These are phyloP conservation scores for Trichoderma pleuroti DNA, from an alignment of 2,329 filamentous ascomycete species.

Conservation along the genomic window DNA sequence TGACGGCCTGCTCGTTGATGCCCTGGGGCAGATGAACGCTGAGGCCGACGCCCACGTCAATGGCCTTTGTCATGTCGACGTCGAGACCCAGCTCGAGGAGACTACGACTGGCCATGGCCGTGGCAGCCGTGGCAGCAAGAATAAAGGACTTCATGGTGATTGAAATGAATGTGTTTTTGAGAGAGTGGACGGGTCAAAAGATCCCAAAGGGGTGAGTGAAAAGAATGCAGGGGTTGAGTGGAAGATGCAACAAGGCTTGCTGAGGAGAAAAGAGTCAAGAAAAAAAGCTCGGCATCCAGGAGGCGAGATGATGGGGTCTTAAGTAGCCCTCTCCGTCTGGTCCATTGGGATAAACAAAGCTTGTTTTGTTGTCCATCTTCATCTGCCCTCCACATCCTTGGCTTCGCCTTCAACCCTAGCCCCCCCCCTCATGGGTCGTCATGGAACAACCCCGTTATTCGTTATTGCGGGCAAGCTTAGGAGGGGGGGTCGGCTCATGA, in stretches of 20 bases:
- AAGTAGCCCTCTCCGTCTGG: slow-evolving; percentile 20
- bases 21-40: slow-evolving; percentile 20
- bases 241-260: slow-evolving; percentile 9
- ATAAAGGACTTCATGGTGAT: slow-evolving; percentile 28
- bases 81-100: slow-evolving; percentile 2
- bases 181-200: slow-evolving; percentile 25
- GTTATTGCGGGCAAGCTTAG: background rate
- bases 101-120: slow-evolving; percentile 21
- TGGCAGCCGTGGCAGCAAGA: slow-evolving; percentile 22
- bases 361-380: background rate
- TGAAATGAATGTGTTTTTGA: slow-evolving; percentile 14
- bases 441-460: background rate
- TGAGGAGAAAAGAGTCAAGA: slow-evolving; percentile 15
- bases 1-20: slow-evolving; percentile 19
- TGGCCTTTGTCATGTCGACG: background rate
- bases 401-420: background rate
- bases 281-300: background rate
- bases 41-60: slow-evolving; percentile 23
- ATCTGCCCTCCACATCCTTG: background rate
- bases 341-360: background rate
- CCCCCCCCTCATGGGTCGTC: background rate
- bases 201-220: slow-evolving; percentile 20
- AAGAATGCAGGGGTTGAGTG: background rate
- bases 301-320: slow-evolving; percentile 22
- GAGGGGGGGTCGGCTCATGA: background rate